A percentile compares a stretch with the other conserved stretches of the same genome.
Evolutionary conservation across 345 rosid genomes (phyloP).

Genomic region (Eucalyptus dawsonii): DNA sequence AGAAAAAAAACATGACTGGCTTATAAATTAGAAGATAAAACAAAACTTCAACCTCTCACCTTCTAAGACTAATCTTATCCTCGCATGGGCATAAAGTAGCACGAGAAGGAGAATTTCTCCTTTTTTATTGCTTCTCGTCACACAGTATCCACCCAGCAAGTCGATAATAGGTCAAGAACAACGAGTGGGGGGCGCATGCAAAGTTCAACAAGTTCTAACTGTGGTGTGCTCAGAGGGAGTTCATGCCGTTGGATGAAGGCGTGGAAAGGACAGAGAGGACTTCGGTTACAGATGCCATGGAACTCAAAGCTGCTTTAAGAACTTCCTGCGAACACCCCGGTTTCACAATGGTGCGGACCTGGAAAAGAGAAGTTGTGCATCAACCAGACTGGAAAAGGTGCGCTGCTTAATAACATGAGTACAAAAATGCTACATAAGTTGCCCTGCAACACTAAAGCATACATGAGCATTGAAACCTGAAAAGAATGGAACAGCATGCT

Average conservation of each 20-base stretch:
- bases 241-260: conserved; percentile 17
- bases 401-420: neutral
- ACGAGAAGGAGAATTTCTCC: neutral
- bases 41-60: neutral
- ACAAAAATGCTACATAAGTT: neutral
- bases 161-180: neutral
- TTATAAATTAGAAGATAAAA: neutral
- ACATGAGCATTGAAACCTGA: neutral
- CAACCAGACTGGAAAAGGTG: neutral
- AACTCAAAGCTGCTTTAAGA: conserved; percentile 90
- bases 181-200: neutral
- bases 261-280: conserved; percentile 70
- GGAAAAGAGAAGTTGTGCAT: neutral
- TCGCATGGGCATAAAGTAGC: neutral
- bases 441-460: neutral
- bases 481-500: neutral
- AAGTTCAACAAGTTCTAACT: neutral
- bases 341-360: conserved; percentile 88
- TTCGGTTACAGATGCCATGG: conserved; percentile 91
- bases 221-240: conserved; percentile 8
- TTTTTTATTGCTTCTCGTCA: neutral
- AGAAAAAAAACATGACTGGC: neutral
- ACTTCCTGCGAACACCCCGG: conserved; percentile 98
- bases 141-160: neutral
- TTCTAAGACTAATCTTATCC: neutral